Evolutionary conservation across 176 grass and related monocot genomes (phyloP).

Genomic region (Panicum miliaceum): DNA sequence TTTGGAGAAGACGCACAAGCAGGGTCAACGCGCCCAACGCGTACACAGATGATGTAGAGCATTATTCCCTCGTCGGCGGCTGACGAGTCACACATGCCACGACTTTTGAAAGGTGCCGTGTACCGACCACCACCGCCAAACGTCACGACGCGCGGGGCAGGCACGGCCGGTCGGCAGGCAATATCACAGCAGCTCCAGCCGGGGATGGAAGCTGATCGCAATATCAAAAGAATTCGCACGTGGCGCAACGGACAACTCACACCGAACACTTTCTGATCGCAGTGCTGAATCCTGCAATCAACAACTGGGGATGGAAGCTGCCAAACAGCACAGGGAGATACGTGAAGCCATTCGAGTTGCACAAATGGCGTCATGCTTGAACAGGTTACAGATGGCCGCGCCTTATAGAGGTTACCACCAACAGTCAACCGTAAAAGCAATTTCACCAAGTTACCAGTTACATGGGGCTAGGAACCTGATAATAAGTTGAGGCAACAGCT

Average conservation of each 20-base stretch:
- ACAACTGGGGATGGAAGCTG: constrained; percentile 4
- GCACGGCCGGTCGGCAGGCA: constrained; percentile 6
- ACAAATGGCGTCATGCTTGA: background rate
- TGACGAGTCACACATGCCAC: background rate
- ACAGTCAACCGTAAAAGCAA: background rate
- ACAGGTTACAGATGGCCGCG: background rate
- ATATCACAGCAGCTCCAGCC: constrained; percentile 3
- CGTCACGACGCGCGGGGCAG: background rate
- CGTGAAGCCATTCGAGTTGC: background rate
- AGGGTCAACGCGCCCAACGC: constrained; percentile 26
- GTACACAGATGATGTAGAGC: background rate
- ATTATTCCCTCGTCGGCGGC: background rate
- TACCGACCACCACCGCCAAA: constrained; percentile 30
- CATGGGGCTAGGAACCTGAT: background rate
- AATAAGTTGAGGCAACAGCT: background rate
- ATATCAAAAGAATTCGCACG: constrained; percentile 1
- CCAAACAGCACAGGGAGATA: background rate
- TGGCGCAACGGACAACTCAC: background rate
- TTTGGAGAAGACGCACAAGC: background rate
- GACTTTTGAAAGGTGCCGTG: constrained; percentile 31
- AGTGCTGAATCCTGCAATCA: background rate
- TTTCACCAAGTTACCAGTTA: background rate
- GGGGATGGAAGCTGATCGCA: too few relatives aligned
- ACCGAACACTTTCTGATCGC: constrained; percentile 24
- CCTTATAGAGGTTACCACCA: background rate